Conservation (phyloP, 78 protist genomes). For the Carpediemonas membranifera region DNA sequence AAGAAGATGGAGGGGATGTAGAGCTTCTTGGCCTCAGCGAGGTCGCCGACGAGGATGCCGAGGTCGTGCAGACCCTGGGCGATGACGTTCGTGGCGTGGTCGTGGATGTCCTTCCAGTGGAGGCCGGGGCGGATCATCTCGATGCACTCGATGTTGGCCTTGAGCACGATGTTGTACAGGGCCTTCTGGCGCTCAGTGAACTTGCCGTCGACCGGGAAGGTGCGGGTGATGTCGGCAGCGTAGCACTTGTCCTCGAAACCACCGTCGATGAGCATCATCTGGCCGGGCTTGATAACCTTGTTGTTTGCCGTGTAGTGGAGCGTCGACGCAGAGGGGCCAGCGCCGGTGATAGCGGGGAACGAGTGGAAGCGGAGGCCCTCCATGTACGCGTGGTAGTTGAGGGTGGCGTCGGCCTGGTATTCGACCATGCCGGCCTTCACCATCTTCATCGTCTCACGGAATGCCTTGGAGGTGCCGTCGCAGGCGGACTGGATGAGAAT, state of each 20-base stretch:
- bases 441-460: not conserved
- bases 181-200: not conserved
- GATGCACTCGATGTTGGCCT: not conserved
- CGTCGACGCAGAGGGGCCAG: not conserved
- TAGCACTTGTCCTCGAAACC: not conserved
- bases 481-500: not conserved
- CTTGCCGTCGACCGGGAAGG: not conserved
- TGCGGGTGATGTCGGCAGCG: slow-evolving; percentile 1
- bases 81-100: not conserved
- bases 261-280: not conserved
- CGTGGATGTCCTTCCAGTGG: not conserved
- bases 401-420: not conserved
- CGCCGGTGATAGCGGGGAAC: not conserved
- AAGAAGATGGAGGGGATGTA: slow-evolving; percentile 6
- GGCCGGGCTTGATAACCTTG: not conserved
- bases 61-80: not conserved
- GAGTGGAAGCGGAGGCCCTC: not conserved
- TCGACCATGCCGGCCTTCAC: not conserved
- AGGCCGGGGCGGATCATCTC: not conserved
- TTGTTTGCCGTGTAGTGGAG: not conserved
- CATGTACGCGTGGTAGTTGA: not conserved
- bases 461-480: not conserved
- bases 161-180: slow-evolving; percentile 4
- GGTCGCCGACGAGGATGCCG: not conserved
- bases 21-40: not conserved